Conservation (phyloP, 257 asterid genomes). For the Capsicum chinense region DNA sequence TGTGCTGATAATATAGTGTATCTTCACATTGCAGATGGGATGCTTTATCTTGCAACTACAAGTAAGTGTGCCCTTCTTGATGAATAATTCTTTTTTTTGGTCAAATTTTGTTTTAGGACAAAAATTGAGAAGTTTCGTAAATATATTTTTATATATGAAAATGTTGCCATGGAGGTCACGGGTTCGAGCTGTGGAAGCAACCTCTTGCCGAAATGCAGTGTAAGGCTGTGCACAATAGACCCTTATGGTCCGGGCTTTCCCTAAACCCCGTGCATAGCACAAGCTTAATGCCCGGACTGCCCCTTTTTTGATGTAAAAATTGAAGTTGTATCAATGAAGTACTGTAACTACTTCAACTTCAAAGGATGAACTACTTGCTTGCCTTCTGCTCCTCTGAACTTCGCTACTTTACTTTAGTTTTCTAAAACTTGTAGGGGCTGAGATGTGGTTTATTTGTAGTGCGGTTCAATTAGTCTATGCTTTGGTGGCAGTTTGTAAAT, state of each 20-base stretch:
- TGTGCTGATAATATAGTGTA: constrained; percentile 36
- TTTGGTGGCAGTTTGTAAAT: constrained; percentile 9
- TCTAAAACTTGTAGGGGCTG: background rate
- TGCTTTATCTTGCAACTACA: constrained; percentile 68
- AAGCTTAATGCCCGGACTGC: no score
- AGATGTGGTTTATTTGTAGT: background rate
- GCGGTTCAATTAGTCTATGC: background rate
- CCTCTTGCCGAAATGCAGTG: no score
- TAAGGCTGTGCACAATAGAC: no score
- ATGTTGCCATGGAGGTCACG: no score
- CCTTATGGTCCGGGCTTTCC: no score
- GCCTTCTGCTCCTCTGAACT: constrained; percentile 17
- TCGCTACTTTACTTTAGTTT: background rate
- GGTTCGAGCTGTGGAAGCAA: no score
- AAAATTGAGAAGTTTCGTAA: background rate
- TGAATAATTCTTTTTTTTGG: background rate
- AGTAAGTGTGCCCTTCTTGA: constrained; percentile 52
- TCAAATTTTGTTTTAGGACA: background rate
- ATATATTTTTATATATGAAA: background rate
- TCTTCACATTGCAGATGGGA: constrained; percentile 67
- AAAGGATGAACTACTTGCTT: background rate
- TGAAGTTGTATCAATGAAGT: background rate
- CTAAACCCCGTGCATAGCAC: no score
- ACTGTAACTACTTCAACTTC: constrained; percentile 21
- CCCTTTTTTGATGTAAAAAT: background rate